Evolutionary conservation across 495 filamentous ascomycete species (phyloP).

Genomic region (Opeltia flavorubescens): DNA sequence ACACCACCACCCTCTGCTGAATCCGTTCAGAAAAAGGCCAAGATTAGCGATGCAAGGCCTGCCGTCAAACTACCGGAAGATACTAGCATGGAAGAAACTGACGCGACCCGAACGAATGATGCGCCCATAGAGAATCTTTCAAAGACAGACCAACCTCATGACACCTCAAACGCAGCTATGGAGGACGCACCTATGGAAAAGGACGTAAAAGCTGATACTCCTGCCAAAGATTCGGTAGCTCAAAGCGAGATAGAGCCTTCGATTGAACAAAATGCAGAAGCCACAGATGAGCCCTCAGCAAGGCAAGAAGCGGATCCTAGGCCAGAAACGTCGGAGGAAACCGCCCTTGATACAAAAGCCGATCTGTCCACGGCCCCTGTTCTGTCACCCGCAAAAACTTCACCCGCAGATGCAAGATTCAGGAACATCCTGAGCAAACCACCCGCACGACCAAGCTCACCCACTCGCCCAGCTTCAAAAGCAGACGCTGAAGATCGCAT

Average conservation of each 20-base stretch:
- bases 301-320: no score
- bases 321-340: no score
- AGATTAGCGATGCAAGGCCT: constrained; percentile 21
- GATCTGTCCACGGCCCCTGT: not conserved
- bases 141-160: not conserved
- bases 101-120: not conserved
- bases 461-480: constrained; percentile 9
- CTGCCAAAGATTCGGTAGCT: no score
- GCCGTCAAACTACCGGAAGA: constrained; percentile 21
- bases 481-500: constrained; percentile 27
- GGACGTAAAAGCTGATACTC: no score
- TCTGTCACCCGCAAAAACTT: constrained; percentile 6
- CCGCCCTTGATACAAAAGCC: no score
- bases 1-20: constrained; percentile 44
- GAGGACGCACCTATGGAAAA: no score
- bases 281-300: no score
- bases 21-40: constrained; percentile 31
- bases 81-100: not conserved
- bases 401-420: constrained; percentile 32
- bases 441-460: constrained; percentile 7
- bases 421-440: constrained; percentile 36
- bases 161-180: not conserved
- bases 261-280: no score
- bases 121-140: not conserved
- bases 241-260: no score